Evolutionary conservation across 2,329 filamentous ascomycete genomes (phyloP).

Genomic region (Capronia epimyces): DNA sequence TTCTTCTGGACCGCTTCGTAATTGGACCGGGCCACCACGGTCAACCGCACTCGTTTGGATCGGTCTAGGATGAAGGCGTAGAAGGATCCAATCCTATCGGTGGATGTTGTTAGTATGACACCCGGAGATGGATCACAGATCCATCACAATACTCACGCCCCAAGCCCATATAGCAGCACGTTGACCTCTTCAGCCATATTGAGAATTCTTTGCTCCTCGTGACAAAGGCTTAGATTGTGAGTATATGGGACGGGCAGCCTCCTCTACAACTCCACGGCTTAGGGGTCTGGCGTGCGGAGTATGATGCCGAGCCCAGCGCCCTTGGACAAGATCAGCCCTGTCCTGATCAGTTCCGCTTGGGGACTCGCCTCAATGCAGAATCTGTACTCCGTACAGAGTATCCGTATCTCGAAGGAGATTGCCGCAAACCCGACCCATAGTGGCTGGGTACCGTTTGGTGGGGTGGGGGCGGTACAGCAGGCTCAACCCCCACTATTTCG

Average conservation of each 20-base stretch:
- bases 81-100: constrained; percentile 51
- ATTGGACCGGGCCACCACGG: constrained; percentile 44
- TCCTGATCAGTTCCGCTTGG: background rate
- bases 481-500: too few relatives aligned
- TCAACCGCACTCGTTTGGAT: constrained; percentile 37
- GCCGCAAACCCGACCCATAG: too few relatives aligned
- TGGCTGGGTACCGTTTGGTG: too few relatives aligned
- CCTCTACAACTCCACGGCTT: too few relatives aligned
- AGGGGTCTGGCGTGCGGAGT: background rate
- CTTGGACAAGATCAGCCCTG: constrained; percentile 7
- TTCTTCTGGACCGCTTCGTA: constrained; percentile 41
- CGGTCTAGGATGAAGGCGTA: constrained; percentile 52
- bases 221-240: background rate
- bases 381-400: too few relatives aligned
- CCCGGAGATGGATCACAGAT: background rate
- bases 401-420: too few relatives aligned
- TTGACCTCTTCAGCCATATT: constrained; percentile 34
- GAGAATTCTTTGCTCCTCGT: background rate
- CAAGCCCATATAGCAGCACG: constrained; percentile 50
- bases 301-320: constrained; percentile 13
- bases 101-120: background rate
- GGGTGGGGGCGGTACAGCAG: too few relatives aligned
- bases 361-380: too few relatives aligned
- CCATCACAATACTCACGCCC: constrained; percentile 43
- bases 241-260: too few relatives aligned